Evolutionary conservation across 768 basidiomycete species (phyloP), one percentile per base, ranked within the genome.

Genomic region (Boletus rubescentipes): DNA sequence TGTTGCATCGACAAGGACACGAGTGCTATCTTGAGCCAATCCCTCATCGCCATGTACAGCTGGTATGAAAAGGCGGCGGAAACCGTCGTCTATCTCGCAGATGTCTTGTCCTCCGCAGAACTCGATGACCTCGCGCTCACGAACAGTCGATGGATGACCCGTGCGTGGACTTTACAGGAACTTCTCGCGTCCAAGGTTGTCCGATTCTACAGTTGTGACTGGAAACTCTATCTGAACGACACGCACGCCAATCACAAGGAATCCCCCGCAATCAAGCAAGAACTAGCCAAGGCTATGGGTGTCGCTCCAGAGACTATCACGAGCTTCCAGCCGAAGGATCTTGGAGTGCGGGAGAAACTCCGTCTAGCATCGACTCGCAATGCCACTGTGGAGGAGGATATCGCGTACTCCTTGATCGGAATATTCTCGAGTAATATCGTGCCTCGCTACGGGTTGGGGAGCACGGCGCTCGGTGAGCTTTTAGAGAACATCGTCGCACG

Each of bases 151-250:
- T 58, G 58, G 58, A 57, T 57, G 58, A 49, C 32, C 4, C 50
- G 58, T 18, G 46, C 50, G 5, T 59, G 58, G 58, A 49, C 58
- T 1, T 7, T 57, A 23, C 58, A 60, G 39, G 59, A 59, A 23
- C 34, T 57, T 15, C 59, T 61, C 9, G 40, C 49, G 6, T 37
- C 58, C 1, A 61, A 56, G n/a, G 40, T 50, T 18, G 23, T 60
- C 38, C 31, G 59, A 8, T 61, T 61, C 29, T 61, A 48, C 8
- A 53, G 46, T 15, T 18, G 38, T 3, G 34, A 53, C 0, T 61
- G 60, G 60, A 45, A 51, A 14, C 46, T 23, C 5, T 61, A 54
- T 18, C 46, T 51, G 11, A 37, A 42, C 7, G 61, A 61, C 21
- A 26, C 5, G 3, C 31, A 34, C 2, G 2, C 35, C 16, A 58